phyloP scores from a whole-genome alignment of 2,329 filamentous ascomycete species.

The Colletotrichum ledebouriae region DNA sequence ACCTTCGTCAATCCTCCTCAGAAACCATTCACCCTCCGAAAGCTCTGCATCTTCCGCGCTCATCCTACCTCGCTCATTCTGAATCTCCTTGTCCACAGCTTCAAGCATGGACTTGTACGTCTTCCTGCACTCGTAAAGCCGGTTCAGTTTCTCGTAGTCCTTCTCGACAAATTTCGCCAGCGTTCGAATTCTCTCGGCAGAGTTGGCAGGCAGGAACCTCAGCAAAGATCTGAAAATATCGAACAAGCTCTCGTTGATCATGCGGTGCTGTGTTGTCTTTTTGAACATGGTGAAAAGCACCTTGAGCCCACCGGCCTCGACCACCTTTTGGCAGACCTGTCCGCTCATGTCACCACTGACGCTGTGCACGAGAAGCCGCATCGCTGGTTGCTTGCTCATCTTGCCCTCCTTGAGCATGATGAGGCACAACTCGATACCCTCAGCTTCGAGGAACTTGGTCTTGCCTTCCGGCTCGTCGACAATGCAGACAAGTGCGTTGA shows the following conservation, averaged over 20 bases:
- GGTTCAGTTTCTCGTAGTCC: constrained; percentile 86
- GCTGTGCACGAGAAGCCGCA: constrained; percentile 89
- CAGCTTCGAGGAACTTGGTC: constrained; percentile 84
- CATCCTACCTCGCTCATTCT: constrained; percentile 52
- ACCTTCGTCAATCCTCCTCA: constrained; percentile 83
- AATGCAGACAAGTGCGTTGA: constrained; percentile 86
- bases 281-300: constrained; percentile 88
- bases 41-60: constrained; percentile 68
- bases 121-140: constrained; percentile 77
- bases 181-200: constrained; percentile 82
- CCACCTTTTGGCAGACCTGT: constrained; percentile 79
- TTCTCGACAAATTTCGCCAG: constrained; percentile 97
- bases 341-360: constrained; percentile 63
- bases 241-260: constrained; percentile 74
- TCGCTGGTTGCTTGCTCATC: constrained; percentile 80
- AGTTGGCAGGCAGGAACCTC: constrained; percentile 81
- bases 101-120: constrained; percentile 76
- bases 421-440: constrained; percentile 90
- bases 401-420: constrained; percentile 94
- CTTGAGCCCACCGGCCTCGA: constrained; percentile 89
- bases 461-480: constrained; percentile 84
- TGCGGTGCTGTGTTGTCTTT: constrained; percentile 67
- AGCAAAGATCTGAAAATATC: constrained; percentile 88
- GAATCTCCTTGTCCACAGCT: constrained; percentile 74
- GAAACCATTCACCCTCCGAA: constrained; percentile 78